Conservation (phyloP, 192 early-diverging fungal genomes). For the Entomortierella beljakovae region DNA sequence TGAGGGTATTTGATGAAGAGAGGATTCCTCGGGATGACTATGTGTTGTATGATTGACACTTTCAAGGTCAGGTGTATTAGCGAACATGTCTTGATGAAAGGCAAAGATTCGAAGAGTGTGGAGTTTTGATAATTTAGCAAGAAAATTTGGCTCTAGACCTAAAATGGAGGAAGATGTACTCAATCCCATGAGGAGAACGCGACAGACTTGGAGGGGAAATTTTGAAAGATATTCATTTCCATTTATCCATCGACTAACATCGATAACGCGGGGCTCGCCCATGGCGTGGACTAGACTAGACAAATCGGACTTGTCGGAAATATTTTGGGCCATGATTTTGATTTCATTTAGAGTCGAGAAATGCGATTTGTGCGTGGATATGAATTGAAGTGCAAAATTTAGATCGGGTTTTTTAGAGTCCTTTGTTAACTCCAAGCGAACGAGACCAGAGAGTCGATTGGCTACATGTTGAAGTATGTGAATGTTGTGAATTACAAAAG, state of each 20-base stretch:
- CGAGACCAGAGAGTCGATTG: conserved; percentile 15
- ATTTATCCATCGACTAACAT: conserved; percentile 15
- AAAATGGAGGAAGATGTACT: not conserved
- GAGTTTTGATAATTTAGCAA: not conserved
- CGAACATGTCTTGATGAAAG: conserved; percentile 21
- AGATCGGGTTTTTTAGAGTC: not conserved
- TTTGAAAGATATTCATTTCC: conserved; percentile 7
- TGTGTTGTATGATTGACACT: no score
- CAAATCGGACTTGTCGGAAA: conserved; percentile 2
- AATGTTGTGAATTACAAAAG: conserved; percentile 14
- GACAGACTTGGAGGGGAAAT: conserved; percentile 15
- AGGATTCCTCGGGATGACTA: no score
- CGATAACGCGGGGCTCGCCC: conserved; percentile 12
- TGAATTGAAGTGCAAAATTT: conserved; percentile 11
- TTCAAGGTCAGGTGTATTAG: no score
- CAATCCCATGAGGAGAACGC: conserved; percentile 13
- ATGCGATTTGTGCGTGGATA: not conserved
- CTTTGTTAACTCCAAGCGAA: conserved; percentile 9
- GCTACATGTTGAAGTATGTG: not conserved
- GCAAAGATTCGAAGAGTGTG: conserved; percentile 7
- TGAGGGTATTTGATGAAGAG: no score
- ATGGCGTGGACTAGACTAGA: conserved; percentile 18
- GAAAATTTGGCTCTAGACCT: not conserved
- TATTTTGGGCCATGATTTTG: not conserved
- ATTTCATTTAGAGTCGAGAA: conserved; percentile 20